phyloP scores from a whole-genome alignment of 371 early-diverging fungal species.

The Haplosporangium sp. region DNA sequence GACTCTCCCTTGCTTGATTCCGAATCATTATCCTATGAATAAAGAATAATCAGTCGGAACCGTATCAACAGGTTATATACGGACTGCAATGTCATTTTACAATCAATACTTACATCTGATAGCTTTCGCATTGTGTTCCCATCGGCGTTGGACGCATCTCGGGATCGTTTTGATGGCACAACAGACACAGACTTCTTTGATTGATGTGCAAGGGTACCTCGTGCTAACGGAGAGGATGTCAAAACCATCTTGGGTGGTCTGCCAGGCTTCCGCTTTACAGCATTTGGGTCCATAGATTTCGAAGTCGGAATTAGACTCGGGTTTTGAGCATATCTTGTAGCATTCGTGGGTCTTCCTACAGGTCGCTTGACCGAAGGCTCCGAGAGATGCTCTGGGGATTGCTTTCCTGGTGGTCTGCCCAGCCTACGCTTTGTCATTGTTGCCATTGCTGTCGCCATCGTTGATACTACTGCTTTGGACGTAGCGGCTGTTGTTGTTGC shows the following conservation, averaged over 20 bases:
- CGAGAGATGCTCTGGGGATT: neutral
- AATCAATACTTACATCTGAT: slow-evolving; percentile 7
- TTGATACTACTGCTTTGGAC: too few relatives aligned
- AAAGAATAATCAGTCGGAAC: neutral
- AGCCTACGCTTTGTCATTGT: slow-evolving; percentile 14
- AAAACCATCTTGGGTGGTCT: slow-evolving; percentile 9
- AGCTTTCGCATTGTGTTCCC: neutral
- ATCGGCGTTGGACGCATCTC: too few relatives aligned
- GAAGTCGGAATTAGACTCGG: slow-evolving; percentile 10
- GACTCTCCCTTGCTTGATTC: slow-evolving; percentile 2
- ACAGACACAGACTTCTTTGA: neutral
- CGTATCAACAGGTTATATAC: neutral
- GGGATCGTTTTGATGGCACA: slow-evolving; percentile 16
- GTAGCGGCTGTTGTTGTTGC: too few relatives aligned
- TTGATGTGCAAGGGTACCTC: neutral
- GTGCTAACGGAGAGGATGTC: neutral
- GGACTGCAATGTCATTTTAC: neutral
- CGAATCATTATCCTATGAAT: slow-evolving; percentile 16
- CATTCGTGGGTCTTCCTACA: slow-evolving; percentile 23
- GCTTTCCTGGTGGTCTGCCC: slow-evolving; percentile 23
- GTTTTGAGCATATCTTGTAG: slow-evolving; percentile 9
- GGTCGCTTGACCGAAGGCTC: slow-evolving; percentile 12
- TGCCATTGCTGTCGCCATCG: neutral
- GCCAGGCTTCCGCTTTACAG: slow-evolving; percentile 14
- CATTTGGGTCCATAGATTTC: slow-evolving; percentile 10